These are phyloP conservation scores for Hibiscus trionum DNA, from an alignment of 345 rosid genomes.

Conservation along the genomic window DNA sequence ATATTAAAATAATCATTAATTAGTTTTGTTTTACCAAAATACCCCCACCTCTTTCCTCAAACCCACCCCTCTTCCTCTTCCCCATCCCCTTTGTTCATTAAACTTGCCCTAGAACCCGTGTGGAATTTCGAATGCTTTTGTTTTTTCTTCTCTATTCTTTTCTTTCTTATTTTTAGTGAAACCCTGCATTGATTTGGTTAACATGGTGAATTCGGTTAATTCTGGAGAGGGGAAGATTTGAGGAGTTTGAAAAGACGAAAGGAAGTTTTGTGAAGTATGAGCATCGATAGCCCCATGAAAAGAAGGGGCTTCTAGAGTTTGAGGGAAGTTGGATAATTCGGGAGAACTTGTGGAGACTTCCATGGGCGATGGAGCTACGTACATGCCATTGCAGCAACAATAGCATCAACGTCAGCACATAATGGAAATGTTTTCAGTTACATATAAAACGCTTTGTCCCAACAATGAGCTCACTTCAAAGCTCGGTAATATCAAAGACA, in stretches of 20 bases:
- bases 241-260: constrained; percentile 11
- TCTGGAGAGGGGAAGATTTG: background rate
- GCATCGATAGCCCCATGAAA: constrained; percentile 62
- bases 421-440: constrained; percentile 84
- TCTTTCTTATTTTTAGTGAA: constrained; percentile 14
- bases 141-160: background rate
- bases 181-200: constrained; percentile 48
- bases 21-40: too few relatives aligned
- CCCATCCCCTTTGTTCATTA: too few relatives aligned
- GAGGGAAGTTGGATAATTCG: constrained; percentile 12
- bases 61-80: too few relatives aligned
- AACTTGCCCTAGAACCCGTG: too few relatives aligned
- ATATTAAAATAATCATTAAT: too few relatives aligned
- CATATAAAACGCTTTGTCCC: constrained; percentile 47
- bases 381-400: constrained; percentile 75
- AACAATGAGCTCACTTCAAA: constrained; percentile 42
- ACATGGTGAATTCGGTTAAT: constrained; percentile 23
- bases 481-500: constrained; percentile 31
- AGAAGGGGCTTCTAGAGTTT: constrained; percentile 58
- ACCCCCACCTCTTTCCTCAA: too few relatives aligned
- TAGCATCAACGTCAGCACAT: constrained; percentile 38
- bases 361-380: constrained; percentile 99
- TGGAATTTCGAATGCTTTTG: too few relatives aligned
- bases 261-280: constrained; percentile 55
- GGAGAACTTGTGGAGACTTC: constrained; percentile 40